A percentile compares a stretch with the other conserved stretches of the same genome.
Evolutionary conservation across 441 rosid genomes (phyloP).

Genomic region (Erodium trifolium): DNA sequence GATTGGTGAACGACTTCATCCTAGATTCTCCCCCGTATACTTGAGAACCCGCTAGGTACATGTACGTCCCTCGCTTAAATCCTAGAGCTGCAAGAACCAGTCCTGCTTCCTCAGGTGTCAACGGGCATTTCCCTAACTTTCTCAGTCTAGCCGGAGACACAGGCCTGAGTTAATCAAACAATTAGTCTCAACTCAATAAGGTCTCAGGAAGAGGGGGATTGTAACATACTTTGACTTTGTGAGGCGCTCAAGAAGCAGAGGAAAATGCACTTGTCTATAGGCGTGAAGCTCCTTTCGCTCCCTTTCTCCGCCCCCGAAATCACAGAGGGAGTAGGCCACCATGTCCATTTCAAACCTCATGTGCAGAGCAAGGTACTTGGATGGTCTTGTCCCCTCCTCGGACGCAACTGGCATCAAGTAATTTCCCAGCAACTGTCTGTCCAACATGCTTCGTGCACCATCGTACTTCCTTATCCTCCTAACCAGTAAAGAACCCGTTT

Average conservation of each 20-base stretch:
- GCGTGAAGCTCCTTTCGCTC: slow-evolving; percentile 73
- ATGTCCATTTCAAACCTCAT: slow-evolving; percentile 89
- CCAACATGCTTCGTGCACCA: slow-evolving; percentile 34
- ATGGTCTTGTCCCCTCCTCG: slow-evolving; percentile 24
- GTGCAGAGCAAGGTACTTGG: slow-evolving; percentile 74
- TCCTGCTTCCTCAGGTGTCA: slow-evolving; percentile 93
- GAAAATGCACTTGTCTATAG: slow-evolving; percentile 77
- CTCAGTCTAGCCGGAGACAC: slow-evolving; percentile 55
- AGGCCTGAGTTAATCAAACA: slow-evolving; percentile 21
- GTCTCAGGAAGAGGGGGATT: no score
- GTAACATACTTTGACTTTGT: slow-evolving; percentile 23
- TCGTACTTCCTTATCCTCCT: slow-evolving; percentile 60
- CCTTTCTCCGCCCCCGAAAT: slow-evolving; percentile 72
- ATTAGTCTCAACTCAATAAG: no score
- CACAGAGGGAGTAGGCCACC: slow-evolving; percentile 88
- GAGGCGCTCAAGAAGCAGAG: slow-evolving; percentile 58
- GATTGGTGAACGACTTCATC: slow-evolving; percentile 59
- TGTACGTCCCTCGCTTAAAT: slow-evolving; percentile 51
- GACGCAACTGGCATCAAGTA: slow-evolving; percentile 25
- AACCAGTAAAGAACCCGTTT: slow-evolving; percentile 51
- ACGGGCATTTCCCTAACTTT: slow-evolving; percentile 72
- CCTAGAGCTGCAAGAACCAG: slow-evolving; percentile 82
- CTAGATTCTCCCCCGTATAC: slow-evolving; percentile 63
- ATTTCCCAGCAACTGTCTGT: slow-evolving; percentile 60
- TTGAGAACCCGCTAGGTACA: slow-evolving; percentile 73